Conservation (phyloP, 1,139 yeast species). For the Suhomyces bribrorum region DNA sequence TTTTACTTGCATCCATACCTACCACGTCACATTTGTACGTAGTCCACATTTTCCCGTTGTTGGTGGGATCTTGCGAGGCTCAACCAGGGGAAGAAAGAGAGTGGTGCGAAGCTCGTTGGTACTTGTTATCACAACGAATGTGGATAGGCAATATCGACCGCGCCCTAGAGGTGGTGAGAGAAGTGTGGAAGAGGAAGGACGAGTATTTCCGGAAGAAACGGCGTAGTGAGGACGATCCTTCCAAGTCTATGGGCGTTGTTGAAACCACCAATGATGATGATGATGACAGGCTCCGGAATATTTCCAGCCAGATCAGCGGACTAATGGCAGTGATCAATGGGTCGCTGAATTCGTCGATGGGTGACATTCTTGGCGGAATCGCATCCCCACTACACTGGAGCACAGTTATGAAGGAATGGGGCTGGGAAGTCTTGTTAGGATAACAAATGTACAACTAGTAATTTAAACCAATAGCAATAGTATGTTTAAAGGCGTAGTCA, state of each 20-base stretch:
- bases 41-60: slow-evolving; percentile 63
- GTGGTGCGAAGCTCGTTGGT: slow-evolving; percentile 66
- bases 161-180: slow-evolving; percentile 67
- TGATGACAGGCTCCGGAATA: slow-evolving; percentile 25
- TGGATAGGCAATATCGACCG: slow-evolving; percentile 68
- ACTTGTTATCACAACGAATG: slow-evolving; percentile 50
- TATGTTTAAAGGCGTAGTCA: no score
- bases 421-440: slow-evolving; percentile 65
- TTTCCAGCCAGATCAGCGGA: slow-evolving; percentile 43
- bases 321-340: slow-evolving; percentile 44
- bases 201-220: slow-evolving; percentile 29
- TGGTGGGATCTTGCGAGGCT: slow-evolving; percentile 68
- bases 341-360: slow-evolving; percentile 29
- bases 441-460: slow-evolving; percentile 13
- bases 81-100: slow-evolving; percentile 56
- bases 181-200: slow-evolving; percentile 67
- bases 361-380: slow-evolving; percentile 43
- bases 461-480: no score
- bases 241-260: no score
- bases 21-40: slow-evolving; percentile 56
- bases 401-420: slow-evolving; percentile 70
- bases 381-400: slow-evolving; percentile 66
- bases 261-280: no score
- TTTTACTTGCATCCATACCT: slow-evolving; percentile 64
- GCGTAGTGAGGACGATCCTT: slow-evolving; percentile 10